Conservation (phyloP, 2,329 filamentous ascomycete genomes). For the Cladosporium sp. region DNA sequence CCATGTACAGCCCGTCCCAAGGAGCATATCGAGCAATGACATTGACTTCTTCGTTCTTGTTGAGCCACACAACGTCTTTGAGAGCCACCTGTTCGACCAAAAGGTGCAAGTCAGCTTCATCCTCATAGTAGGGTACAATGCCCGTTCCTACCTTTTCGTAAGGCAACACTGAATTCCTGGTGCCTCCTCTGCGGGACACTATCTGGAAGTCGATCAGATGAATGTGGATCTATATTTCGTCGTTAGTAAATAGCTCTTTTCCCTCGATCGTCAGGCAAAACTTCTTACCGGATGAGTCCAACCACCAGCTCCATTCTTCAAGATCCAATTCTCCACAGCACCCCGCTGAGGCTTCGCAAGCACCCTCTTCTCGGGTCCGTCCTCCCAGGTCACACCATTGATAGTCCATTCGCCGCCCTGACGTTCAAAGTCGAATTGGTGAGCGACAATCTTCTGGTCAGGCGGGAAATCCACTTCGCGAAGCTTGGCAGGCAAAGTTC, state of each 20-base stretch:
- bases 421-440: constrained; percentile 44
- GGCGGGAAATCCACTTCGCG: constrained; percentile 33
- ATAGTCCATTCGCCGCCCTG: constrained; percentile 46
- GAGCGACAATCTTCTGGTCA: constrained; percentile 34
- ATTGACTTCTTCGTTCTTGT: constrained; percentile 46
- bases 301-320: constrained; percentile 43
- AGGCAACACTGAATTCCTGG: constrained; percentile 37
- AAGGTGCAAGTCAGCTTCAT: neutral
- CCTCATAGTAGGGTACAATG: no score
- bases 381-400: constrained; percentile 43
- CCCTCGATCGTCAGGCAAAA: constrained; percentile 46
- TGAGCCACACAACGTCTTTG: constrained; percentile 57
- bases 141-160: constrained; percentile 43
- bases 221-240: constrained; percentile 34
- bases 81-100: constrained; percentile 38
- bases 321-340: constrained; percentile 34
- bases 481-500: constrained; percentile 34
- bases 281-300: constrained; percentile 47
- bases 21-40: constrained; percentile 51
- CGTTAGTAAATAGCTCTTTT: constrained; percentile 42
- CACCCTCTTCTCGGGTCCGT: constrained; percentile 31
- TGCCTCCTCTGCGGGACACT: constrained; percentile 45
- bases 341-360: constrained; percentile 32
- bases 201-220: constrained; percentile 56
- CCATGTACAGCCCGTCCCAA: constrained; percentile 48